Base-by-base conservation (phyloP, 352 stramenopile species). In the Pythium scleroteichum region DNA sequence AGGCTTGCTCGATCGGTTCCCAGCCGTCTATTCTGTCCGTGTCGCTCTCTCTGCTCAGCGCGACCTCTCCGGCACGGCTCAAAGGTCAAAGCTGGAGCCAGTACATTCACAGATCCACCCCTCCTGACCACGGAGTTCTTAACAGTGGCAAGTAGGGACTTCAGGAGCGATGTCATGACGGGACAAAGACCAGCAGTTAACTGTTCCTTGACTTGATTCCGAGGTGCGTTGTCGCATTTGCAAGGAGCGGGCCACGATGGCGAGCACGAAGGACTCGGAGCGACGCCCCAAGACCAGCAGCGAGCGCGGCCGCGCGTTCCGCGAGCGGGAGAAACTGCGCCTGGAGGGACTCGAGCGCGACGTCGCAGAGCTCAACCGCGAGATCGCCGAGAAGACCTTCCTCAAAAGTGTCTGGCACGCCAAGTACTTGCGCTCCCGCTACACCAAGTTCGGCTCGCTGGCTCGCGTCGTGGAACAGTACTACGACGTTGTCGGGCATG, bases 251-350 rank as follows among this genome's bases (percentile, higher is more conserved):
- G 10, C 5, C 29, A 5, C 40, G 14, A 46, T 23, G 40, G 14
- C 45, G 45, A 32, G n/a, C 6, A 1, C 45, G 45, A 32, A 7
- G 20, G 13, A 35, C 29, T 10, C 10, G 29, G 5, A 35, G 29
- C 29, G 29, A 35, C 47, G 47, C 17, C 22, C 22, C 22, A 17
- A 23, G 13, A 54, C 59, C 13, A 68, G 53, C 47, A 68, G 60
- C 33, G 60, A 68, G 53, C 60, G 60, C 7, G 59, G 59, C 17
- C 51, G 46, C 4, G 51, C 39, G 9, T 68, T 68, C 35, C 59
- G 59, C 20, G 41, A 42, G 29, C 60, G 52, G 13, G 9, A 73
- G 67, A 44, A 20, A 4, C 42, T 26, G 16, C 44, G 19, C 16
- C 9, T 20, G 2, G 32, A 23, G n/a, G 29, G 14, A 3, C 29